Conservation (phyloP, 768 basidiomycete species). For the Clitopilus hobsonii region DNA sequence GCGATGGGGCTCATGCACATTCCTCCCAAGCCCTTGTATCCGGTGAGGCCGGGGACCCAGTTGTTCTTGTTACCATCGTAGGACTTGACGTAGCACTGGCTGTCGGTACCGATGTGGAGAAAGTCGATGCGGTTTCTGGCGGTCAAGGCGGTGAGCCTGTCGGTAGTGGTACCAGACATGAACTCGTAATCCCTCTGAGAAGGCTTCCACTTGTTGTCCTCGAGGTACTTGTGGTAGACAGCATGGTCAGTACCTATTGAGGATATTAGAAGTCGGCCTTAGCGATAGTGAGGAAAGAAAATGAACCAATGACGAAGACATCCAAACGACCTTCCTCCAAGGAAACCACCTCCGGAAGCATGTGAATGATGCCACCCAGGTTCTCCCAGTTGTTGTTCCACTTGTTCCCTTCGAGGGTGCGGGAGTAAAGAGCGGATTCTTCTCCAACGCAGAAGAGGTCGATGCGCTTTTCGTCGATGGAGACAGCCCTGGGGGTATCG, state of each 20-base stretch:
- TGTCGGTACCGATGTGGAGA: neutral
- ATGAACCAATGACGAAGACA: neutral
- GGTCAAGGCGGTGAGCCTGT: neutral
- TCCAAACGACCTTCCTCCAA: neutral
- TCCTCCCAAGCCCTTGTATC: neutral
- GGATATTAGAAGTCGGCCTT: neutral
- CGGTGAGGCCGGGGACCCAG: neutral
- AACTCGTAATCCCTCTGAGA: neutral
- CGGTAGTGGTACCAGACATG: neutral
- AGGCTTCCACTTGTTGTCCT: neutral
- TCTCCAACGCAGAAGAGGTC: conserved; percentile 5
- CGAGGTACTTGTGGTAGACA: conserved; percentile 1
- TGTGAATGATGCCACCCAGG: neutral
- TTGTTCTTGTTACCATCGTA: neutral
- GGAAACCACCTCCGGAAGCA: neutral
- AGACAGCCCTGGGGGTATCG: conserved; percentile 5
- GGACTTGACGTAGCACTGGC: neutral
- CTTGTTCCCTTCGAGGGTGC: neutral
- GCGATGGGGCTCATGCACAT: neutral
- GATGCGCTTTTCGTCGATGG: conserved; percentile 4
- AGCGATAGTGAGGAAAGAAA: neutral
- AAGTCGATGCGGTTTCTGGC: neutral
- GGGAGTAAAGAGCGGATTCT: conserved; percentile 2
- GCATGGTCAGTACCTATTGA: conserved; percentile 2
- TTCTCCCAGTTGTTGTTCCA: conserved; percentile 1